Base-by-base conservation (phyloP, 148 eudicot genomes). In the Amaranthus cruentus region DNA sequence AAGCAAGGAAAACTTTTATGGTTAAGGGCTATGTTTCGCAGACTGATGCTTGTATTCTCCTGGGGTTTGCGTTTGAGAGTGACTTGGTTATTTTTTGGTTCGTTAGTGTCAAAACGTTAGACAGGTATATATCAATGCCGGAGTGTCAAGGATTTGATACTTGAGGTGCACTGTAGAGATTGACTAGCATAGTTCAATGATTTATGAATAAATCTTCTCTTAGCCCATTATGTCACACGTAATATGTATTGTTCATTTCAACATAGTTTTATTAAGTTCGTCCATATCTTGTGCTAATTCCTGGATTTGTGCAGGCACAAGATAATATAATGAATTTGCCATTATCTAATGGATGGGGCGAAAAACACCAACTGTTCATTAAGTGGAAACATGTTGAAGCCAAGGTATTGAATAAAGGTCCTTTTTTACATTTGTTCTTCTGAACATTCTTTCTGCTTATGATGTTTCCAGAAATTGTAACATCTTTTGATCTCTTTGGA, bases 301-400 rank as follows among this genome's bases (percentile, higher is more conserved):
- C 58, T 53, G 38, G 28, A 62, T 75, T 76, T 84, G 12, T 71
- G 83, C 84, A 95, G 98, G 98, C 96, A 58, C 98, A 91, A 86
- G 99, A 95, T 84, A 95, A 91, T 78, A 84, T 95, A 72, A 87
- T 82, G 85, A 92, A 90, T 77, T 90, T 88, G 76, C 96, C 96
- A 7, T 79, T 91, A 68, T 76, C 96, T 79, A 92, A 95, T 83
- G 99, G 97, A 15, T 95, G 97, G 97, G 99, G 99, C 62, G 96
- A 95, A 83, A 95, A 95, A 80, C 99, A 95, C 77, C 85, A 76
- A 73, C 81, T 88, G 55, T 91, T 86, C 73, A 82, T 92, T 11
- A 92, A 90, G 77, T 95, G 97, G 97, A 95, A 90, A 82, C 81
- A 90, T 78, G 72, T 86, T 59, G 99, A 95, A 88, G 96, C 99